These are phyloP conservation scores for Picea abies DNA, from an alignment of 83 land plant genomes.

Conservation along the genomic window DNA sequence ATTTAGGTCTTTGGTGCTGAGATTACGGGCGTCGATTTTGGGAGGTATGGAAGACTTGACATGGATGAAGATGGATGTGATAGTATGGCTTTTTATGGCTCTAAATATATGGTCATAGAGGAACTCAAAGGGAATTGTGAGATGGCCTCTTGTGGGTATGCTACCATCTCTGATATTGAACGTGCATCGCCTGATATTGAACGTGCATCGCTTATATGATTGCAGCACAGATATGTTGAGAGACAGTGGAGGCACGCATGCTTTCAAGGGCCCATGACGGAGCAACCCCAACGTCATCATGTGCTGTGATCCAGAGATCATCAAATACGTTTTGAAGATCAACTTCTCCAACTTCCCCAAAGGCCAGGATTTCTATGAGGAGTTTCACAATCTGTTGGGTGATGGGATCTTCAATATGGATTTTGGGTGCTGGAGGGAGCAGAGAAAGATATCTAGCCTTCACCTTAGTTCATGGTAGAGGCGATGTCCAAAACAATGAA, in stretches of 20 bases:
- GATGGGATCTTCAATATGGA: constrained; percentile 56
- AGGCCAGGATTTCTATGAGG: constrained; percentile 39
- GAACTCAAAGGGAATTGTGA: constrained; percentile 17
- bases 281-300: constrained; percentile 53
- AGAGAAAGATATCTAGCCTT: constrained; percentile 26
- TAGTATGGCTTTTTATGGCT: too few relatives aligned
- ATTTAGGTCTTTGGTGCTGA: too few relatives aligned
- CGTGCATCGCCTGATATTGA: constrained; percentile 52
- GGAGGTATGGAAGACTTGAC: not conserved
- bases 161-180: too few relatives aligned
- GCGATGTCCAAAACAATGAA: constrained; percentile 17
- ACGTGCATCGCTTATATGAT: constrained; percentile 43
- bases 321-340: constrained; percentile 39
- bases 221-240: constrained; percentile 46
- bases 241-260: constrained; percentile 49
- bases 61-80: not conserved
- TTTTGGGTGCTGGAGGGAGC: constrained; percentile 38
- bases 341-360: constrained; percentile 51
- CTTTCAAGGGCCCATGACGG: too few relatives aligned
- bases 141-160: too few relatives aligned
- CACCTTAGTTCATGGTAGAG: constrained; percentile 23
- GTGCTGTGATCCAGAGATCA: constrained; percentile 54
- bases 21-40: not conserved
- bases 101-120: not conserved
- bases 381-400: constrained; percentile 60